A percentile compares a stretch with the other conserved stretches of the same genome.
Evolutionary conservation across 345 rosid species (phyloP).

Genomic region (Populus euphratica): DNA sequence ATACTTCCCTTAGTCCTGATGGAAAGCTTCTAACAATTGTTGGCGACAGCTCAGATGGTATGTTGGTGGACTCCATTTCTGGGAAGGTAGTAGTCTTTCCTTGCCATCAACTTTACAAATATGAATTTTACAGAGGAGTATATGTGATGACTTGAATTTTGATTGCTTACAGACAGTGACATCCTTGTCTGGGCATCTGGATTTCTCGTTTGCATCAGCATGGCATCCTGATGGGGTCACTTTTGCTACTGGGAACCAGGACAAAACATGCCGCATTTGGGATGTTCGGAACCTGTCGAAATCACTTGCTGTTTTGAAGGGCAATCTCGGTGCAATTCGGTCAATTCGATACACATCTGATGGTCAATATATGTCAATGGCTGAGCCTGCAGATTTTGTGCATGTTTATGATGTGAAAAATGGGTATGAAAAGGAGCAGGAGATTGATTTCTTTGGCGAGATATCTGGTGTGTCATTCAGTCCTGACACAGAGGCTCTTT

Average conservation of each 20-base stretch:
- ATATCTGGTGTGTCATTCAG: conserved; percentile 61
- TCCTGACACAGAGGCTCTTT: conserved; percentile 55
- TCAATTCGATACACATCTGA: conserved; percentile 55
- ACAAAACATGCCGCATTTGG: conserved; percentile 63
- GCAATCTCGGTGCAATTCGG: conserved; percentile 55
- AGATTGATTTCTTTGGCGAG: conserved; percentile 63
- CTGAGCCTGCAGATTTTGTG: conserved; percentile 65
- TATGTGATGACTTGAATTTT: conserved; percentile 12
- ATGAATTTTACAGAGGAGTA: background rate
- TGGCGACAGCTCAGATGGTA: conserved; percentile 47
- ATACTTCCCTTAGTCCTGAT: conserved; percentile 51
- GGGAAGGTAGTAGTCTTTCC: conserved; percentile 38
- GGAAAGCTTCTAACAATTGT: conserved; percentile 48
- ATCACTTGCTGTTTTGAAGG: conserved; percentile 53
- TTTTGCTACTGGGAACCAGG: conserved; percentile 67
- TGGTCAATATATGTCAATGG: conserved; percentile 56
- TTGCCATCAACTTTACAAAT: background rate
- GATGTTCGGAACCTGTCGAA: conserved; percentile 50
- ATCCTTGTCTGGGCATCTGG: conserved; percentile 48
- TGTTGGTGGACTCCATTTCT: conserved; percentile 45
- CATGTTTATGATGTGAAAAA: conserved; percentile 53
- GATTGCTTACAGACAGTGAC: conserved; percentile 33
- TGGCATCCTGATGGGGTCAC: conserved; percentile 56
- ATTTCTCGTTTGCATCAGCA: conserved; percentile 62
- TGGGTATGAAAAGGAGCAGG: conserved; percentile 57